Conservation (phyloP, 352 stramenopile genomes). For the Phytophthora capsici region DNA sequence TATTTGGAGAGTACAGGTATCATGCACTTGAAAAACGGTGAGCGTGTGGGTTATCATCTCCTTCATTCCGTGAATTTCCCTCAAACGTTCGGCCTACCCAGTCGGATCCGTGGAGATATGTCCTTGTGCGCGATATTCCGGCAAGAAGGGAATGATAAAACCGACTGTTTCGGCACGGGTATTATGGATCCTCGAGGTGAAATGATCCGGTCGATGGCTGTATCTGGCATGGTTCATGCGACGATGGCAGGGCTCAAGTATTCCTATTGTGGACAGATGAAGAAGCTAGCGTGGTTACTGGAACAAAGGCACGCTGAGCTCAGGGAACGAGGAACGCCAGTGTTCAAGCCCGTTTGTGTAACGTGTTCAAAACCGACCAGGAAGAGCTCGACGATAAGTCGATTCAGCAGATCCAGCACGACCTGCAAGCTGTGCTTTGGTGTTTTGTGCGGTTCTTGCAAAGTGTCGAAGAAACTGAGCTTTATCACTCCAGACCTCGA, state of each 20-base stretch:
- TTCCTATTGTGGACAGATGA: not conserved
- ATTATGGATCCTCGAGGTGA: slow-evolving; percentile 24
- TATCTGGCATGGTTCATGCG: not conserved
- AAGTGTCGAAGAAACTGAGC: slow-evolving; percentile 24
- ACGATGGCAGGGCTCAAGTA: not conserved
- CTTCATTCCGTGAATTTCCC: slow-evolving; percentile 29
- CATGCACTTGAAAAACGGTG: slow-evolving; percentile 8
- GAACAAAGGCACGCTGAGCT: slow-evolving; percentile 6
- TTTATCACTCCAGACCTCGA: slow-evolving; percentile 25
- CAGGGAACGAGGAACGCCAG: slow-evolving; percentile 12
- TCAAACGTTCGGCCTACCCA: slow-evolving; percentile 22
- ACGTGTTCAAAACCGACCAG: not conserved
- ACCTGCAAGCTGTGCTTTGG: slow-evolving; percentile 27
- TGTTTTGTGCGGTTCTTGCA: slow-evolving; percentile 10
- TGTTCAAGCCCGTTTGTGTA: not conserved
- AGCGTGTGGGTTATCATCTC: slow-evolving; percentile 29
- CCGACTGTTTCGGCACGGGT: slow-evolving; percentile 9
- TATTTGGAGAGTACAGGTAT: slow-evolving; percentile 25
- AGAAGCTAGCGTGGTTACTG: not conserved
- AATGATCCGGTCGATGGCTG: slow-evolving; percentile 20
- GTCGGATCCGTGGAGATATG: slow-evolving; percentile 43
- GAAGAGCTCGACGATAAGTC: not conserved
- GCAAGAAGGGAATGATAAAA: slow-evolving; percentile 9
- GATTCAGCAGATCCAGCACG: slow-evolving; percentile 5
- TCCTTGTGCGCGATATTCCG: slow-evolving; percentile 45